These are phyloP conservation scores for Cutaneotrichosporon curvatum DNA, from an alignment of 1,284 basidiomycete species.

Conservation along the genomic window DNA sequence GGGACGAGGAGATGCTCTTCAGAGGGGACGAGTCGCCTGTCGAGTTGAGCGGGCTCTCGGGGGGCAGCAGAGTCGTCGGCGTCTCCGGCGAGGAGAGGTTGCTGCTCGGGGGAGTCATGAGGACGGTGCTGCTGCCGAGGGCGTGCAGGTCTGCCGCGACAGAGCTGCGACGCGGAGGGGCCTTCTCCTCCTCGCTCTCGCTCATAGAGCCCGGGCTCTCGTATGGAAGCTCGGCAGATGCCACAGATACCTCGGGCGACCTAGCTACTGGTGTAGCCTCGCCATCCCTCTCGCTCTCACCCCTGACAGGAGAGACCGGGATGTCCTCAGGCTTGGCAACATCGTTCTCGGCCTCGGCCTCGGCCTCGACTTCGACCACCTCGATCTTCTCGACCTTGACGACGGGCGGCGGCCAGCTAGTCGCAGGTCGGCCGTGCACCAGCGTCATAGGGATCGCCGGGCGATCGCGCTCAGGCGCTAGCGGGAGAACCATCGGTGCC, in stretches of 20 bases:
- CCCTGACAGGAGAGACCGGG: too few relatives aligned
- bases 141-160: conserved; percentile 25
- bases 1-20: conserved; percentile 23
- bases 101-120: conserved; percentile 41
- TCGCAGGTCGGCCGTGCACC: conserved; percentile 36
- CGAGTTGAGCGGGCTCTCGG: conserved; percentile 25
- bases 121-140: conserved; percentile 15
- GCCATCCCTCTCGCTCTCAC: not conserved
- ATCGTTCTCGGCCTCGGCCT: not conserved
- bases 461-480: conserved; percentile 5
- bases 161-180: not conserved
- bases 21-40: conserved; percentile 41
- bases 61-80: conserved; percentile 18
- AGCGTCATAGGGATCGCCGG: conserved; percentile 21
- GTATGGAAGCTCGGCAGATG: too few relatives aligned
- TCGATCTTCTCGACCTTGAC: not conserved
- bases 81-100: conserved; percentile 43
- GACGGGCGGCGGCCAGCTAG: conserved; percentile 6
- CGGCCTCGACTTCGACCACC: not conserved
- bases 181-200: conserved; percentile 7
- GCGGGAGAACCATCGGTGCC: conserved; percentile 4
- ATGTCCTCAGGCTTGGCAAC: not conserved
- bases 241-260: too few relatives aligned
- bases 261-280: too few relatives aligned
- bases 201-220: not conserved